Evolutionary conservation across 164 flowering plant genomes (phyloP), one percentile per base, ranked within the genome.

Genomic region (Magnolia changhungtana): DNA sequence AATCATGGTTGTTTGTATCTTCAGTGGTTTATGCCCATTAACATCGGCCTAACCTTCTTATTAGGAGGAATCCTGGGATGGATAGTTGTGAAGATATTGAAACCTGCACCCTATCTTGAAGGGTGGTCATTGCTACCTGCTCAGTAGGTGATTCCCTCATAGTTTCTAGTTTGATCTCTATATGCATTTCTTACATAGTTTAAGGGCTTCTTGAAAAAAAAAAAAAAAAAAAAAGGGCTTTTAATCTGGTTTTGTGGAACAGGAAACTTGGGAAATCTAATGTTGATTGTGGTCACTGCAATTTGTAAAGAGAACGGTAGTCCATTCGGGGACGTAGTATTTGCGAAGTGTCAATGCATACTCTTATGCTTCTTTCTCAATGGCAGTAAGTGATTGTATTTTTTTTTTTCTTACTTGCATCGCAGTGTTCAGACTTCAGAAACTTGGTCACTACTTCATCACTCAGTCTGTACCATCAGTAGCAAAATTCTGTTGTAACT

Each of bases 11-110:
- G 75, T 14, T 70, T 29, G 6, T 55, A 16, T 45, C 0, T 71
- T 8, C 81, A 95, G 99, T 96, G 99, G 98, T 96, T 90, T 80
- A 96, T 96, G 99, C 98, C 98, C 0, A 72, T 96, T 0, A 96
- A 94, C 69, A 84, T 92, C 11, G 97, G 93, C 24, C 64, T 96
- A 59, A 89, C 90, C 20, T 91, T 94, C 75, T 63, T 92, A 11
- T 20, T 92, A 37, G 99, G 99, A 79, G 90, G 90, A 51, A 80
- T 82, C 29, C 87, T 92, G 52, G 99, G 98, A 80, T 96, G 99
- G 99, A 63, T 91, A 0, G 75, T 87, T 11, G 95, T 91, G 4
- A 96, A 92, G 75, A 49, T 94, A 74, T 61, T 91, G 49, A 90
- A 85, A 79, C 97, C 98, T 0, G 85, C 87, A 69, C 91, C 86